Evolutionary conservation across 495 filamentous ascomycete genomes (phyloP), one percentile per base, ranked within the genome.

Genomic region (Aspergillus taichungensis): DNA sequence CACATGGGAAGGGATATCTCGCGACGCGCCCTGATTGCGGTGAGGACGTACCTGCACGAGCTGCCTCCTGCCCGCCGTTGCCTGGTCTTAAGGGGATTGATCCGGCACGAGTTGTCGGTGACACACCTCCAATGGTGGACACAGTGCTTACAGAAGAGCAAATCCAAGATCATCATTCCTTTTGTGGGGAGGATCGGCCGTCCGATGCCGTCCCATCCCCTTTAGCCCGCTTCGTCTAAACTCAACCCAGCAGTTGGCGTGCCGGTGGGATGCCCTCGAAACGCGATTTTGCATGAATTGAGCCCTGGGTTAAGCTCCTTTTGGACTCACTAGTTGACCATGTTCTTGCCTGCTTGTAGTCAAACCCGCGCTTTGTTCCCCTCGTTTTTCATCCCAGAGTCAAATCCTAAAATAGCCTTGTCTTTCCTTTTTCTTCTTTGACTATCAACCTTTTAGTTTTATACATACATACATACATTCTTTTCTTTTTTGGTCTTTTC

Each of bases 151-250:
- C 36, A 38, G 36, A 28, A 10, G 34, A 40, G 37, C 36, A 45
- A 53, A 24, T 24, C 37, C 34, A 57, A 51, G 56, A 53, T 51
- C 53, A 50, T 56, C 50, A 49, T 54, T 48, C 50, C 43, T 50
- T n/a, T 33, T 38, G 56, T 60, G 56, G 56, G 40, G 56, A 51
- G 46, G 56, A 60, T 60, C 53, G 51, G 48, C 56, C 51, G 34
- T 54, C 51, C 45, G 50, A 31, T 55, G 50, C 56, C 53, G 55
- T 48, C 47, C 50, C 53, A 49, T 37, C 28, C 31, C 50, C 39
- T 42, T 37, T 52, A 45, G 47, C 41, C 33, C 35, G 32, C 28
- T 42, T 43, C 42, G 40, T 37, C 39, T 54, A 46, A 41, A 45
- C 42, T 45, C 45, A 46, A 53, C 41, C 14, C 31, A 51, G 45